phyloP scores from a whole-genome alignment of 805 yeast species.

The Teunomyces funiuensis region DNA sequence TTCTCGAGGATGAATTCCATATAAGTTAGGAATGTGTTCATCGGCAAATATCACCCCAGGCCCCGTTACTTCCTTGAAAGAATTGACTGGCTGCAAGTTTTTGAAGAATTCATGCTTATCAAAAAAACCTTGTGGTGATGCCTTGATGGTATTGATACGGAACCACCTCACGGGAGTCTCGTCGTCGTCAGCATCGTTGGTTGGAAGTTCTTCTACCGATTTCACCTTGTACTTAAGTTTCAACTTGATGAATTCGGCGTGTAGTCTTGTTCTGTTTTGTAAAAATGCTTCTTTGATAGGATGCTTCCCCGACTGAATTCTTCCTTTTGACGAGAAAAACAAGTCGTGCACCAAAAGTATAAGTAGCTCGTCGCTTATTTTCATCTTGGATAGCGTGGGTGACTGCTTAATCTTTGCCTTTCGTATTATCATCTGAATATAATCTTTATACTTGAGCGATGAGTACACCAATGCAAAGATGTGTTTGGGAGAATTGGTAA shows the following conservation, averaged over 20 bases:
- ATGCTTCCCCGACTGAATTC: slow-evolving; percentile 87
- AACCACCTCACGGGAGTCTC: slow-evolving; percentile 82
- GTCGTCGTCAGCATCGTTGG: slow-evolving; percentile 49
- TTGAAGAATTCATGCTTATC: slow-evolving; percentile 37
- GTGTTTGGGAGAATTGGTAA: slow-evolving; percentile 69
- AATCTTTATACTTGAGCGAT: slow-evolving; percentile 68
- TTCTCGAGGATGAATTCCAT: slow-evolving; percentile 79
- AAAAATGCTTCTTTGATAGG: slow-evolving; percentile 81
- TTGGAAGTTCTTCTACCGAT: slow-evolving; percentile 47
- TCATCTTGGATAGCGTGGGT: slow-evolving; percentile 35
- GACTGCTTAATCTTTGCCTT: slow-evolving; percentile 64
- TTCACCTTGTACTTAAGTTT: slow-evolving; percentile 71
- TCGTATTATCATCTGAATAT: slow-evolving; percentile 60
- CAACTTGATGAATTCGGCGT: slow-evolving; percentile 77
- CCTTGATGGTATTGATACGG: slow-evolving; percentile 65
- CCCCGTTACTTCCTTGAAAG: slow-evolving; percentile 40
- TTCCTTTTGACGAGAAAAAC: slow-evolving; percentile 67
- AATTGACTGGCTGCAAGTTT: slow-evolving; percentile 46
- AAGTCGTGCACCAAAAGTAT: slow-evolving; percentile 78
- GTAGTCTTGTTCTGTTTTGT: slow-evolving; percentile 74
- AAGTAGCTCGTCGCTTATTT: slow-evolving; percentile 54
- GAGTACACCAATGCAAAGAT: slow-evolving; percentile 81
- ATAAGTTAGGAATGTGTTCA: slow-evolving; percentile 68
- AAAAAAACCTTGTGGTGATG: slow-evolving; percentile 27
- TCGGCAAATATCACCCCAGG: slow-evolving; percentile 72